Base-by-base conservation (phyloP, 805 yeast genomes). In the Saccharomyces eubayanus region DNA sequence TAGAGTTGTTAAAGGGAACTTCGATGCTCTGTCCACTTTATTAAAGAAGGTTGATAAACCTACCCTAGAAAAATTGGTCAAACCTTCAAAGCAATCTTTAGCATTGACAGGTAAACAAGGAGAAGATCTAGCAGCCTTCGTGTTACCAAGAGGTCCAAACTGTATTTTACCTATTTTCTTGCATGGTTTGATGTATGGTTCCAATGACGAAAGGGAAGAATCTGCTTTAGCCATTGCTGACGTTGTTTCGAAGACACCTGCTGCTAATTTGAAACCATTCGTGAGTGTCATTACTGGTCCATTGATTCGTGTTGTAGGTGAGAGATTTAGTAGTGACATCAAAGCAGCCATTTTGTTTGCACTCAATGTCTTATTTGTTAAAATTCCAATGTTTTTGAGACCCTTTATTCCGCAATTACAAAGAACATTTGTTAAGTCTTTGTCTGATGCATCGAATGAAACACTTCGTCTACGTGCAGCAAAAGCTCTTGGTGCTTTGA, bases 361-460 rank as follows among this genome's bases (percentile, higher is more conserved):
- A 0, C 78, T 95, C 69, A 87, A 86, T 65, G 80, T 80, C 58
- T 74, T 95, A 65, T 82, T 94, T 63, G 73, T 73, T 27, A 87
- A 89, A 74, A 87, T 92, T 61, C 97, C 99, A 1, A 89, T 86
- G 66, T 88, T 89, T 68, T 77, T 94, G 70, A 82, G 92, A 65
- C 99, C 99, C 14, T 94, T 94, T 69, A 82, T 94, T 71, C 99
- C 99, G 8, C 99, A 94, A 74, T 78, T 94, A 61, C 99, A 94
- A 73, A 81, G 99, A 68, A 94, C 99, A 1, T 94, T 94, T 73
- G 96, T 92, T 46, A 87, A 95, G 67, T 87, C 96, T 1, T 75
- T 94, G 59, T 79, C 89, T 51, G 99, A 94, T 72, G 76, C 87
- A 1, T 64, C 80, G 1, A 87, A 84, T 62, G 95, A 86, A 50